Conservation (phyloP, 352 stramenopile species). For the Thalassiosira mediterranea region DNA sequence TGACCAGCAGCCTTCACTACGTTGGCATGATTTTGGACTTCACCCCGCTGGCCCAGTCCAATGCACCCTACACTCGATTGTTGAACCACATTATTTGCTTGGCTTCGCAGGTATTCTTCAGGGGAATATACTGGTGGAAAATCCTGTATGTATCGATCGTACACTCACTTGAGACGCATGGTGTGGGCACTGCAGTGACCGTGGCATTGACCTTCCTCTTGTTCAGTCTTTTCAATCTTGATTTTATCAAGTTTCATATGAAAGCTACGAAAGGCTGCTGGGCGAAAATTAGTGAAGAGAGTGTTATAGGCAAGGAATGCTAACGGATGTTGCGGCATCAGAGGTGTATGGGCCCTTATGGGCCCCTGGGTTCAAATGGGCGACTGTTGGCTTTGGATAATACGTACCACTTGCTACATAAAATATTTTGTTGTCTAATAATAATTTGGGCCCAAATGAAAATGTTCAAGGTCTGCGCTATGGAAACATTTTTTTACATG, state of each 20-base stretch:
- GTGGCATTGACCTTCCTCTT: slow-evolving; percentile 11
- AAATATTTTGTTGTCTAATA: no score
- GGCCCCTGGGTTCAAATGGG: no score
- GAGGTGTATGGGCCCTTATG: no score
- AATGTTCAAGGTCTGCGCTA: no score
- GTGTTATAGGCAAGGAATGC: no score
- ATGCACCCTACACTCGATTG: slow-evolving; percentile 31
- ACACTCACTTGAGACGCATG: slow-evolving; percentile 20
- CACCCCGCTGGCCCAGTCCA: slow-evolving; percentile 24
- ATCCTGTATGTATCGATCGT: slow-evolving; percentile 18
- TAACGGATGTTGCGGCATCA: no score
- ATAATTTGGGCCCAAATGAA: no score
- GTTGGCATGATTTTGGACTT: slow-evolving; percentile 46
- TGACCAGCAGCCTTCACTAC: slow-evolving; percentile 43
- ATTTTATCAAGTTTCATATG: slow-evolving; percentile 29
- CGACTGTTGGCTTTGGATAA: no score
- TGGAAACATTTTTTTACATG: no score
- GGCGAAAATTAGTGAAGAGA: no score
- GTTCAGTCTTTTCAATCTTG: slow-evolving; percentile 34
- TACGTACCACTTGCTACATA: no score
- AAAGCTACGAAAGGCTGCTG: slow-evolving; percentile 36
- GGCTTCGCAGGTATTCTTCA: slow-evolving; percentile 28
- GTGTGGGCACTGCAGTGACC: slow-evolving; percentile 1
- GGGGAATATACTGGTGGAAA: slow-evolving; percentile 27
- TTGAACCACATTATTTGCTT: slow-evolving; percentile 39